phyloP scores from a whole-genome alignment of 441 rosid species.

The Gossypium gossypioides region DNA sequence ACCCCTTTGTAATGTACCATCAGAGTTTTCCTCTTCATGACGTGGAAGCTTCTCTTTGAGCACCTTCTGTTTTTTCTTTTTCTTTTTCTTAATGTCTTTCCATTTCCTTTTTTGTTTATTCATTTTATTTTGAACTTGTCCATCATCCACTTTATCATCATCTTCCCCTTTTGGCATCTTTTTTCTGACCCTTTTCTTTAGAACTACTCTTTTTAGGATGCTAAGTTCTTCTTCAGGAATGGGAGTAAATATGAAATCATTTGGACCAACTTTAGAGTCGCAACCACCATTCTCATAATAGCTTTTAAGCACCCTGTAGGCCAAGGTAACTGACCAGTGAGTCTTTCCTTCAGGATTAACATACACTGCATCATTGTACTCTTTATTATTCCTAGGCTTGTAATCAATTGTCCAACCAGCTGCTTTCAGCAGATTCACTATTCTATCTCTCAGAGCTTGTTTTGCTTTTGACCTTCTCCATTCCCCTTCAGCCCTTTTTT shows the following conservation, averaged over 20 bases:
- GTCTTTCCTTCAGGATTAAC: conserved; percentile 83
- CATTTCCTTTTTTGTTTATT: conserved; percentile 16
- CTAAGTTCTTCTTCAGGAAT: conserved; percentile 63
- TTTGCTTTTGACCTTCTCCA: conserved; percentile 33
- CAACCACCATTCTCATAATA: conserved; percentile 37
- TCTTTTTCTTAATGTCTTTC: conserved; percentile 12
- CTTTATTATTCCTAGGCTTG: conserved; percentile 57
- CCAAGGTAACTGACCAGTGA: conserved; percentile 93
- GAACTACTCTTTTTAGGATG: conserved; percentile 38
- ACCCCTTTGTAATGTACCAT: conserved; percentile 18
- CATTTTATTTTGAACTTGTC: conserved; percentile 26
- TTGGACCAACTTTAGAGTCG: conserved; percentile 29
- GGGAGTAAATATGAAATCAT: conserved; percentile 50
- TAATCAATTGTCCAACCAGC: conserved; percentile 87
- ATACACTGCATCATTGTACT: conserved; percentile 75
- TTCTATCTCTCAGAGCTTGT: conserved; percentile 57
- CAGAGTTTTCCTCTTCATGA: conserved; percentile 17
- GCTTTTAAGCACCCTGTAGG: conserved; percentile 57
- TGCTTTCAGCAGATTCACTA: conserved; percentile 50
- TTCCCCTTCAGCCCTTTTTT: conserved; percentile 20
- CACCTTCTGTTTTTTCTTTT: conserved; percentile 18
- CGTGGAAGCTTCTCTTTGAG: conserved; percentile 20
- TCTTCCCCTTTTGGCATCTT: conserved; percentile 26
- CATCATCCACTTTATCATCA: conserved; percentile 26
- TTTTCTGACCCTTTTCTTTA: conserved; percentile 45